A percentile compares a stretch with the other conserved stretches of the same genome.
phyloP scores from a whole-genome alignment of 352 stramenopile species.

The Globisporangium takayamanum region DNA sequence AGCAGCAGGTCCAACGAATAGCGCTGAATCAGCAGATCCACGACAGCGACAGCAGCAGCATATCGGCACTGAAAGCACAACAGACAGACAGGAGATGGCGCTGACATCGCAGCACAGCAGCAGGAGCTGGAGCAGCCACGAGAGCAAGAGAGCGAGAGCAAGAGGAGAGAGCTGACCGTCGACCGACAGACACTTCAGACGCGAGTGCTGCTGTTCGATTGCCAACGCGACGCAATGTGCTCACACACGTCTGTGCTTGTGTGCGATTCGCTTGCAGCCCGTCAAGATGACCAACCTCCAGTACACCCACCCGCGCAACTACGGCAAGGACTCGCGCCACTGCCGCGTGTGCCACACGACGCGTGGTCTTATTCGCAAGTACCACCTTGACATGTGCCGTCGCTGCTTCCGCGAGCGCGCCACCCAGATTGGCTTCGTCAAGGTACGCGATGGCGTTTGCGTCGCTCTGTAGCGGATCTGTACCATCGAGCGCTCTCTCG shows the following conservation, averaged over 20 bases:
- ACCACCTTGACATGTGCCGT: conserved; percentile 94
- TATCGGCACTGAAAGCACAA: no score
- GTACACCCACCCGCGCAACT: conserved; percentile 83
- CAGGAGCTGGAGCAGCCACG: no score
- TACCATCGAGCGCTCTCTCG: not conserved
- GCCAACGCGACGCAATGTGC: not conserved
- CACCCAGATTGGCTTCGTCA: conserved; percentile 94
- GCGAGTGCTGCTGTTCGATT: not conserved
- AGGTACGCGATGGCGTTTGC: conserved; percentile 45
- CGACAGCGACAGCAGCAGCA: no score
- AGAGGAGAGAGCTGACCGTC: no score
- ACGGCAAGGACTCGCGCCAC: conserved; percentile 88
- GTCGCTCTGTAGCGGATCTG: not conserved
- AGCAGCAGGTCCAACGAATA: not conserved
- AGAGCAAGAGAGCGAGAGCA: no score
- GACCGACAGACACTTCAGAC: no score
- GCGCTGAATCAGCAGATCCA: no score
- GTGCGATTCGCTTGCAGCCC: conserved; percentile 16
- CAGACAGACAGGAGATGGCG: no score
- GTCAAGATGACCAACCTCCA: conserved; percentile 88
- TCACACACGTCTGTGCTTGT: not conserved
- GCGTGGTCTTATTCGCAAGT: conserved; percentile 94
- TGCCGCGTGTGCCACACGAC: conserved; percentile 89
- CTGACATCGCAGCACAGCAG: no score
- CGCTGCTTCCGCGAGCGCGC: conserved; percentile 94